phyloP scores from a whole-genome alignment of 2,329 filamentous ascomycete species.

The Zarea fungicola region DNA sequence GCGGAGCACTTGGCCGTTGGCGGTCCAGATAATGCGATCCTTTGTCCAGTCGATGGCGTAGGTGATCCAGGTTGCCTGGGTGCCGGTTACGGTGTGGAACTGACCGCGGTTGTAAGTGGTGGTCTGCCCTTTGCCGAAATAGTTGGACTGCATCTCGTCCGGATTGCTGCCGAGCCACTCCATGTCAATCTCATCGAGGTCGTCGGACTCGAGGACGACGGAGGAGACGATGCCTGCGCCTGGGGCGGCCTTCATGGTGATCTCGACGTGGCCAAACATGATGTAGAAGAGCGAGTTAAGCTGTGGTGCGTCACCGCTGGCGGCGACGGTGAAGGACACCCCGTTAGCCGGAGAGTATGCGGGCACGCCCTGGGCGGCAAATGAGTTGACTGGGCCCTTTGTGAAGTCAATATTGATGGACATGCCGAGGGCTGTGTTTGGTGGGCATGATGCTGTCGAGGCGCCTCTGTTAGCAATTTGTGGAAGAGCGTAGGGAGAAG shows the following conservation, averaged over 20 bases:
- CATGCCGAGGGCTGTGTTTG: constrained; percentile 76
- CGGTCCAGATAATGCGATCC: constrained; percentile 79
- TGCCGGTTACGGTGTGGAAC: constrained; percentile 64
- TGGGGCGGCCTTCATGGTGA: constrained; percentile 78
- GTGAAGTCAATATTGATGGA: constrained; percentile 82
- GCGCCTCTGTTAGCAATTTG: constrained; percentile 4
- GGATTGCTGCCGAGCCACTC: constrained; percentile 85
- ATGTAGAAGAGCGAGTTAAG: constrained; percentile 93
- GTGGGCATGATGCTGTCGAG: constrained; percentile 54
- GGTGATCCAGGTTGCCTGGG: constrained; percentile 72
- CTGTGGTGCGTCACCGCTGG: constrained; percentile 78
- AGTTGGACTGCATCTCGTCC: constrained; percentile 86
- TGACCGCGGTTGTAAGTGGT: constrained; percentile 82
- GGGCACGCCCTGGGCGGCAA: constrained; percentile 63
- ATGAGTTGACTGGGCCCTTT: constrained; percentile 70
- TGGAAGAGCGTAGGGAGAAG: background rate
- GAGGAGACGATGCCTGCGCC: constrained; percentile 92
- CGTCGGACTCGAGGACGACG: constrained; percentile 84
- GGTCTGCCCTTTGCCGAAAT: constrained; percentile 89
- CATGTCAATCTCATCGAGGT: constrained; percentile 93
- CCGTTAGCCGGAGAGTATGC: constrained; percentile 72
- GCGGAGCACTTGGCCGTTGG: constrained; percentile 72
- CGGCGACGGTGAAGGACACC: constrained; percentile 71
- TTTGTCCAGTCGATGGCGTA: constrained; percentile 92
- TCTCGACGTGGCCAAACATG: constrained; percentile 93